These are phyloP conservation scores for Linum lewisii DNA, from an alignment of 345 rosid species.

Conservation along the genomic window DNA sequence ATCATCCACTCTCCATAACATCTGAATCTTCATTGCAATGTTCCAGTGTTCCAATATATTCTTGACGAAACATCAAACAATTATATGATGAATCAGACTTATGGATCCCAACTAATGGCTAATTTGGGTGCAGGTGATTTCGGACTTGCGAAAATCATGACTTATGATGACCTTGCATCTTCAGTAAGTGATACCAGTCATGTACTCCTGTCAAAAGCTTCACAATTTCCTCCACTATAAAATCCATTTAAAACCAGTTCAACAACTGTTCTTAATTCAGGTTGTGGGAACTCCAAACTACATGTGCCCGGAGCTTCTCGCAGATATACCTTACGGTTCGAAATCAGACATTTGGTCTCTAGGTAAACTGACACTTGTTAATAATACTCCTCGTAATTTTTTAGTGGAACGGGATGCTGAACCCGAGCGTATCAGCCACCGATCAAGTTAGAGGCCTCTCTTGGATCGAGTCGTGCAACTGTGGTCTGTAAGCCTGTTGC, in stretches of 20 bases:
- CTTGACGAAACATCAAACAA: conserved; percentile 44
- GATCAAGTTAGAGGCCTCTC: conserved; percentile 49
- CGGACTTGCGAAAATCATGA: conserved; percentile 94
- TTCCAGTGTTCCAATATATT: conserved; percentile 94
- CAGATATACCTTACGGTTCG: conserved; percentile 97
- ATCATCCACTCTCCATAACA: too few relatives aligned
- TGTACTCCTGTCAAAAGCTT: too few relatives aligned
- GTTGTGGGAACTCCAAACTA: conserved; percentile 99
- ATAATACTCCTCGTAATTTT: conserved; percentile 14
- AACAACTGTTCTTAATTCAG: conserved; percentile 25
- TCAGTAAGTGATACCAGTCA: conserved; percentile 82
- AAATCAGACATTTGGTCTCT: conserved; percentile 98
- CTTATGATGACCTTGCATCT: conserved; percentile 93
- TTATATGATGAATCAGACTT: conserved; percentile 2
- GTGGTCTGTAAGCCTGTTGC: conserved; percentile 57
- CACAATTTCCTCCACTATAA: too few relatives aligned
- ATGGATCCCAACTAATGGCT: neutral
- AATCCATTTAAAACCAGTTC: too few relatives aligned
- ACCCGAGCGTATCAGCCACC: conserved; percentile 72
- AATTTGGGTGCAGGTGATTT: conserved; percentile 66
- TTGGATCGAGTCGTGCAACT: conserved; percentile 53
- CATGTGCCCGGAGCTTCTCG: conserved; percentile 99
- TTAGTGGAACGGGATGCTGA: conserved; percentile 46
- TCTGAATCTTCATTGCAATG: conserved; percentile 4
- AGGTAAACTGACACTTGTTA: conserved; percentile 38